Evolutionary conservation across 108 stramenopile genomes (phyloP), one percentile per base, ranked within the genome.

Genomic region (Fistulifera solaris): DNA sequence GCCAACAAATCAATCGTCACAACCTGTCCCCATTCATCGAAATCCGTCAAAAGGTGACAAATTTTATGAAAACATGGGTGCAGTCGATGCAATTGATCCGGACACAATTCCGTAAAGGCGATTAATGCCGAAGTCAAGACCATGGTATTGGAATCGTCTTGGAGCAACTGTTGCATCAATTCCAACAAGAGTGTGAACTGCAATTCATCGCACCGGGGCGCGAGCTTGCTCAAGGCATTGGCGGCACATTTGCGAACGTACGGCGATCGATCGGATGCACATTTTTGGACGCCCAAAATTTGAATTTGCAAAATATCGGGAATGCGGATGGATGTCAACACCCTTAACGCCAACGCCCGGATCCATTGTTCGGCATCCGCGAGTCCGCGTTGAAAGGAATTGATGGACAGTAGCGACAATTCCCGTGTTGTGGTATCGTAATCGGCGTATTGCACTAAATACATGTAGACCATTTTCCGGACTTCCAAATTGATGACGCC

Each of bases 11-110:
- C 78, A 17, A 98, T 66, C 0, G 90, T 71, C 23, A 88, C 63
- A 40, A 96, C 81, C 71, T 99, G 96, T 18, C 90, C 93, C 99
- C 99, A 99, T 70, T 99, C 99, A 72, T 99, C 99, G 75, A 97
- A 82, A 73, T 99, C 99, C 0, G 96, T 93, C 44, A 99, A 61
- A 48, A 97, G 70, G 59, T 94, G 91, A 76, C 99, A 99, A 26
- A 98, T 65, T 72, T 95, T 96, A 25, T 97, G 89, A 77, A 81
- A 99, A 61, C 62, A 70, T 0, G 66, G 62, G 65, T 99, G 99
- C 54, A 99, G 71, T 27, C 98, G 48, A 48, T 94, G 93, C 61
- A 90, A 76, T 15, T 81, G 67, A 40, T 81, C 55, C 13, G 97
- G 97, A 72, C 96, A 96, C 26, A 98, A 65, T 64, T 99, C 99